These are phyloP conservation scores for Coemansia sp. DNA, from an alignment of 192 early-diverging fungal species.

Conservation along the genomic window DNA sequence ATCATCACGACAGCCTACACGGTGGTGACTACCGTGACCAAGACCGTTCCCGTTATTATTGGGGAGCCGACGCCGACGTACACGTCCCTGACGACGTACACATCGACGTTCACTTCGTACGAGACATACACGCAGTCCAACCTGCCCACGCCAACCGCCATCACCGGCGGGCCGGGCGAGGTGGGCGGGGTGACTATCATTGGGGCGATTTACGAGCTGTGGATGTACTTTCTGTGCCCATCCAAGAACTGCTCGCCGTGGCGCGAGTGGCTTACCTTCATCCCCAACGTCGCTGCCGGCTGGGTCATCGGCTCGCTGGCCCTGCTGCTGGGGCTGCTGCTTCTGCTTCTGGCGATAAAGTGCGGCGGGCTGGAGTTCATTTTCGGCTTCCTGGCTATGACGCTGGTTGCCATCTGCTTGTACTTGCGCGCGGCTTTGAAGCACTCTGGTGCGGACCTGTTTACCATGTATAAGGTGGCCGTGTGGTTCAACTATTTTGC, in stretches of 20 bases:
- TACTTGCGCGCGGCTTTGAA: conserved; percentile 36
- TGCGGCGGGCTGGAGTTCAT: conserved; percentile 46
- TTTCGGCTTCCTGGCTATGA: conserved; percentile 41
- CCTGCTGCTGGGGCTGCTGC: conserved; percentile 29
- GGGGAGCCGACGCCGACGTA: conserved; percentile 17
- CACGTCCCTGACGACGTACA: conserved; percentile 30
- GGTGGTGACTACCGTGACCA: conserved; percentile 25
- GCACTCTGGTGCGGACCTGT: conserved; percentile 12
- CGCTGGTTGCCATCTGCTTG: conserved; percentile 29
- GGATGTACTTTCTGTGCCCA: conserved; percentile 53
- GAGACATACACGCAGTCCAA: conserved; percentile 19
- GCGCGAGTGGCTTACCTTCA: conserved; percentile 55
- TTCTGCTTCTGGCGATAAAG: conserved; percentile 43
- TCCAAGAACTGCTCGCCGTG: conserved; percentile 39
- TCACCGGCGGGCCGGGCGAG: conserved; percentile 37
- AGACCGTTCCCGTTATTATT: conserved; percentile 11
- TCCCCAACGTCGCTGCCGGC: conserved; percentile 43
- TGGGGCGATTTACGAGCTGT: conserved; percentile 36
- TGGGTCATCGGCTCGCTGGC: conserved; percentile 45
- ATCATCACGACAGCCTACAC: conserved; percentile 23
- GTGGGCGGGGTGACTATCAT: conserved; percentile 40
- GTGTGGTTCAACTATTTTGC: conserved; percentile 53
- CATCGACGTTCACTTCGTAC: conserved; percentile 32
- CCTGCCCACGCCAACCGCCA: conserved; percentile 21
- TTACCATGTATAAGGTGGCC: conserved; percentile 46